Base-by-base conservation (phyloP, 2,329 filamentous ascomycete species). In the Neospermospora avenae region DNA sequence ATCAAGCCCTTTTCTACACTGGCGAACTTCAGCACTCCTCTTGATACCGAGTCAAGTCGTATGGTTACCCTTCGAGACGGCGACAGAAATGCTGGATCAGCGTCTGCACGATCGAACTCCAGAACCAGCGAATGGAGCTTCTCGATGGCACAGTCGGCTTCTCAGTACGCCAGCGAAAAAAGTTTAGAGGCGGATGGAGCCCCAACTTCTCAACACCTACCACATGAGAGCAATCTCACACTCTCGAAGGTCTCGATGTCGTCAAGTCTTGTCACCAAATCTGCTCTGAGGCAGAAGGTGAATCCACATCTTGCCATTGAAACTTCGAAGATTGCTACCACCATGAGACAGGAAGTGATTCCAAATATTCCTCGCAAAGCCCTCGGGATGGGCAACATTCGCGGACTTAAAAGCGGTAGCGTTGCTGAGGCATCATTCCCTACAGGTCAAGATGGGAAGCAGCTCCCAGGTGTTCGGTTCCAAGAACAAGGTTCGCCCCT, bases 1-100 rank as follows among this genome's bases (percentile, higher is more conserved):
- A 54, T 58, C 34, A 57, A 22, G 41, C 57, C 49, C 18, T 62
- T 60, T 37, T 58, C 57, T 14, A 49, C 35, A 10, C 22, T 48
- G 45, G 8, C 42, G 31, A 49, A 14, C 28, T 37, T 56, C 14
- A 61, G 58, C 39, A 42, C 61, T 18, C 42, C 57, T 7, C 45
- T 37, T 13, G 55, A 61, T 25, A 20, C 49, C 14, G 60, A 51
- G 5, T 18, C 10, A 2, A 25, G 20, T 37, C 18, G 4, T 39
- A 14, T 57, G 14, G 11, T 39, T 5, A 20, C 8, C 20, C 24
- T 16, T 3, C 14, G 3, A 14, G 18, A 45, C 5, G 44, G 41
- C 2, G 34, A 18, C 53, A n/a, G 11, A 11, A 20, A 22, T 18
- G 14, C 13, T 7, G 3, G 10, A 37, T 4, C 8, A 11, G 48